These are phyloP conservation scores for Neurospora crassa DNA, from an alignment of 2,329 filamentous ascomycete species.

Conservation along the genomic window DNA sequence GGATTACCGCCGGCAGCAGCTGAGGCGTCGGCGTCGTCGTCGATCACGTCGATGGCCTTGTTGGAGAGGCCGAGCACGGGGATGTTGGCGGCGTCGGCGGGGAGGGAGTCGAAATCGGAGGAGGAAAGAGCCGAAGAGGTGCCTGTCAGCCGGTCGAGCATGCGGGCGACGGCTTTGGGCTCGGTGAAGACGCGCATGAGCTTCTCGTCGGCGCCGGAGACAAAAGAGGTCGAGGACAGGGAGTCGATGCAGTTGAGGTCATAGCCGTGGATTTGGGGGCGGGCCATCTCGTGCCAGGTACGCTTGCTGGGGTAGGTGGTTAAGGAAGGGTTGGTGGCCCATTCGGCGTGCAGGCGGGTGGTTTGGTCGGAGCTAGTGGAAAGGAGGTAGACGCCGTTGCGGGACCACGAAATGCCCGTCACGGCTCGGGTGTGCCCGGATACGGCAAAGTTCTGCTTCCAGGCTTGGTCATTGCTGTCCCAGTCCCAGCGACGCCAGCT, in stretches of 20 bases:
- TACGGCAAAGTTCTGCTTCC: constrained; percentile 68
- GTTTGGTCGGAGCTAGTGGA: constrained; percentile 91
- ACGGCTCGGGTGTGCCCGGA: constrained; percentile 78
- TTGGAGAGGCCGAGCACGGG: constrained; percentile 93
- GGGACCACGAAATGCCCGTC: constrained; percentile 76
- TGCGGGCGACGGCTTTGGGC: constrained; percentile 69
- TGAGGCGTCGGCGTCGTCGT: constrained; percentile 36
- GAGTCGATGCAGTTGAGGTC: constrained; percentile 90
- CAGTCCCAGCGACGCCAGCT: constrained; percentile 85
- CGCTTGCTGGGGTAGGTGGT: constrained; percentile 12
- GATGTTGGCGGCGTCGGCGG: constrained; percentile 78
- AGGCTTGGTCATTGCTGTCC: constrained; percentile 50
- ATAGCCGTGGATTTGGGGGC: constrained; percentile 96
- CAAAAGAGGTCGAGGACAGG: constrained; percentile 61
- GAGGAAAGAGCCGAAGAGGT: constrained; percentile 32
- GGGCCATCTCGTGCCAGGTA: constrained; percentile 92
- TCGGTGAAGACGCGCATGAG: constrained; percentile 92
- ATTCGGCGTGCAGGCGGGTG: constrained; percentile 74
- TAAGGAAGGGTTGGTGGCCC: constrained; percentile 32
- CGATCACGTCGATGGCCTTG: constrained; percentile 65
- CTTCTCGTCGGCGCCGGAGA: constrained; percentile 95
- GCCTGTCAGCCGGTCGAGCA: constrained; percentile 60
- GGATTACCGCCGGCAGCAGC: constrained; percentile 21
- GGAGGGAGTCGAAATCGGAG: constrained; percentile 39
- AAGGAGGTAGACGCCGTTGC: constrained; percentile 71